Conservation (phyloP, 441 rosid genomes). For the Pelargonium australe region DNA sequence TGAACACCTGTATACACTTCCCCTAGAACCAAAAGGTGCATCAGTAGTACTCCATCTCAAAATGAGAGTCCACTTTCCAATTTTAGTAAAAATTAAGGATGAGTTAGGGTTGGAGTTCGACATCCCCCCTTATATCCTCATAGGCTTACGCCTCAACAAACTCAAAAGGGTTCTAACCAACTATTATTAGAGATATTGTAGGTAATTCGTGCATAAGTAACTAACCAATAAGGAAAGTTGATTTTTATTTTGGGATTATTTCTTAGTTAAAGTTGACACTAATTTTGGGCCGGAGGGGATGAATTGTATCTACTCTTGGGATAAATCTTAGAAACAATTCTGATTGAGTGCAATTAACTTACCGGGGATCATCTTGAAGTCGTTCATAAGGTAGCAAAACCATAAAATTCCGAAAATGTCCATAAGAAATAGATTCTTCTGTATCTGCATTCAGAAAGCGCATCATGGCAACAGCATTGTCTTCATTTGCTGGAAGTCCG, state of each 20-base stretch:
- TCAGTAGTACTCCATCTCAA: background rate
- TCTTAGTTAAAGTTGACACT: too few relatives aligned
- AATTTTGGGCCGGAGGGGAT: too few relatives aligned
- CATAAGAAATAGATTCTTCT: conserved; percentile 90
- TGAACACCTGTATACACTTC: background rate
- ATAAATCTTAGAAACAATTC: conserved; percentile 5
- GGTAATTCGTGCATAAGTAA: too few relatives aligned
- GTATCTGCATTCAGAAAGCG: conserved; percentile 76
- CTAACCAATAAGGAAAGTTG: too few relatives aligned
- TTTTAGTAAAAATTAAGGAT: too few relatives aligned
- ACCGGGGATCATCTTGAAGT: conserved; percentile 94
- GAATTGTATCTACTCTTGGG: background rate
- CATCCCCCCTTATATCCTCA: too few relatives aligned
- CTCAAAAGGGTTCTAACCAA: too few relatives aligned
- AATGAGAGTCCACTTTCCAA: too few relatives aligned
- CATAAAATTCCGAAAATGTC: conserved; percentile 97
- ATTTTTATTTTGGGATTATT: too few relatives aligned
- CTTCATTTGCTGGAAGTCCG: conserved; percentile 96
- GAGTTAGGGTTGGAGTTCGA: too few relatives aligned
- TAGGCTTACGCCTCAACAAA: too few relatives aligned
- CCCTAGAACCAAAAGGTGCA: background rate
- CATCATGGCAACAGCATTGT: conserved; percentile 96
- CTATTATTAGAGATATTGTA: too few relatives aligned
- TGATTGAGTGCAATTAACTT: conserved; percentile 21
- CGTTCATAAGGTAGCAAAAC: conserved; percentile 86